A percentile compares a stretch with the other conserved stretches of the same genome.
Conservation (phyloP, 306 rosid genomes). For the Lotus japonicus region DNA sequence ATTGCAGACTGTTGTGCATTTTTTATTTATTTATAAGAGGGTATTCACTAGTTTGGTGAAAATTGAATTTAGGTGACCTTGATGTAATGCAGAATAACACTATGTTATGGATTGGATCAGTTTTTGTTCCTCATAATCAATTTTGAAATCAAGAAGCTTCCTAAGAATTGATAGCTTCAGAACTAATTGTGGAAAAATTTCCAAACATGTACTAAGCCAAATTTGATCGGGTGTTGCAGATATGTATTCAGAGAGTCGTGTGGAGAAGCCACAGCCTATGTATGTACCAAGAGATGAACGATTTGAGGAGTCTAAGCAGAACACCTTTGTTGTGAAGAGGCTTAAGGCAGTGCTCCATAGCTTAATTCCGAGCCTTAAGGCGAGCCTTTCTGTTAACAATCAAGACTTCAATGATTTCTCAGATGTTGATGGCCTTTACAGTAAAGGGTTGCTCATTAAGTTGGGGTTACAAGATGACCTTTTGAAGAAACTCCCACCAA, state of each 20-base stretch:
- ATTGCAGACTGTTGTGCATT: not conserved
- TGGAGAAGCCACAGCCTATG: conserved; percentile 84
- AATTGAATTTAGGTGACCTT: not conserved
- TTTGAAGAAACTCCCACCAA: conserved; percentile 61
- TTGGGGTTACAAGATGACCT: conserved; percentile 65
- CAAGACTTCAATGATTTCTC: conserved; percentile 65
- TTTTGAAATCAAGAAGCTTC: too few relatives aligned
- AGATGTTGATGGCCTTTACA: conserved; percentile 86
- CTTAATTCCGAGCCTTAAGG: conserved; percentile 66
- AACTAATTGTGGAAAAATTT: too few relatives aligned
- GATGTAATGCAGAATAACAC: too few relatives aligned
- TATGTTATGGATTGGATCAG: too few relatives aligned
- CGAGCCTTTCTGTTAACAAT: conserved; percentile 54
- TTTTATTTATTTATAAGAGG: too few relatives aligned
- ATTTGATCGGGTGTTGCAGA: conserved; percentile 28
- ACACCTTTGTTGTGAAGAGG: conserved; percentile 63
- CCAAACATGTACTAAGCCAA: not conserved
- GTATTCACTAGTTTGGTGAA: not conserved
- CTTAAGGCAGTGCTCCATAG: conserved; percentile 73
- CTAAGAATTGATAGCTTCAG: too few relatives aligned
- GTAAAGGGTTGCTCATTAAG: conserved; percentile 59
- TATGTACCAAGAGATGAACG: conserved; percentile 96
- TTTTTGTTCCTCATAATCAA: too few relatives aligned
- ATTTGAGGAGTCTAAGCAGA: conserved; percentile 77
- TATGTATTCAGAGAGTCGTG: conserved; percentile 62